Conservation (phyloP, 208 protist genomes). For the Leishmania mexicana region DNA sequence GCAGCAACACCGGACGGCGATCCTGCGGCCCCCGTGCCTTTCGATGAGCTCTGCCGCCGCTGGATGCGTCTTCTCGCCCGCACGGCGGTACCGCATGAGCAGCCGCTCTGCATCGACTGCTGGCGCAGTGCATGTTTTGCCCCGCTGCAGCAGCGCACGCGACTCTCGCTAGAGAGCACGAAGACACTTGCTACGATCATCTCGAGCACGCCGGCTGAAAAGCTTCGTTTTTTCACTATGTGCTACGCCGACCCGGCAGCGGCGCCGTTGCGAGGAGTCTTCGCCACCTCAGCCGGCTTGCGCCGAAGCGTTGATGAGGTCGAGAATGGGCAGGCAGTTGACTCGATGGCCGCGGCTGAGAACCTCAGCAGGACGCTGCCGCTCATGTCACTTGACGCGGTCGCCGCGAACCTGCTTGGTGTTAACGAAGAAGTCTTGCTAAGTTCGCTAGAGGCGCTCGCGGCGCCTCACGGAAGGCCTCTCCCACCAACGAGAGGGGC, state of each 20-base stretch:
- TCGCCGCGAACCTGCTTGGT: slow-evolving; percentile 25
- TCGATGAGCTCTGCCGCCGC: slow-evolving; percentile 21
- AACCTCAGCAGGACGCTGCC: neutral
- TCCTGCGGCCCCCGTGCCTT: neutral
- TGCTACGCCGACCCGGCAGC: neutral
- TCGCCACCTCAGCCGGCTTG: neutral
- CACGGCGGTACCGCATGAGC: slow-evolving; percentile 11
- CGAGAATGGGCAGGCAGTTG: neutral
- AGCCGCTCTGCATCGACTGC: slow-evolving; percentile 28
- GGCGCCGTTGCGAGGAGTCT: neutral
- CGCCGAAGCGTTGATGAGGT: neutral
- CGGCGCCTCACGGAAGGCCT: neutral
- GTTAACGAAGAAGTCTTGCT: slow-evolving; percentile 1
- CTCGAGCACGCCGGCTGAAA: neutral
- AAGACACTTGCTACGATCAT: slow-evolving; percentile 2
- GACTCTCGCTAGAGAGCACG: neutral
- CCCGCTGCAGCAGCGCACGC: slow-evolving; percentile 25
- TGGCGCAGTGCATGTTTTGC: slow-evolving; percentile 6
- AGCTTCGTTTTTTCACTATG: slow-evolving; percentile 1
- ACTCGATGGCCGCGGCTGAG: neutral
- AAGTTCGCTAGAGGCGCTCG: slow-evolving; percentile 6
- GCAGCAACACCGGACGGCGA: neutral
- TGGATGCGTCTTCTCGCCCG: slow-evolving; percentile 31
- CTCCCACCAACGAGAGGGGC: neutral
- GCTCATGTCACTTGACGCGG: slow-evolving; percentile 19